phyloP scores from a whole-genome alignment of 306 rosid species.

The Arachis stenosperma region DNA sequence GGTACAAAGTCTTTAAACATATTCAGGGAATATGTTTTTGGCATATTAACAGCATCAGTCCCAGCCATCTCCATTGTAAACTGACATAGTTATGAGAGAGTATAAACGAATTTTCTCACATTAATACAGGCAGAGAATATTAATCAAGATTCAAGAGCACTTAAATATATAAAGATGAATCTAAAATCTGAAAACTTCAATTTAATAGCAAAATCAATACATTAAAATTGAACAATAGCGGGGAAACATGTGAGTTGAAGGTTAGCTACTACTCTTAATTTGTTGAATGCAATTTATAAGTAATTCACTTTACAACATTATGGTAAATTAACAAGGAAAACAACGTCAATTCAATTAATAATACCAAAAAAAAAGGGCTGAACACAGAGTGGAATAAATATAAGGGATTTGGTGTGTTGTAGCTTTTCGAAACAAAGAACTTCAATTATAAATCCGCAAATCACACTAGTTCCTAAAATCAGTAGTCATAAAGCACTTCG shows the following conservation, averaged over 20 bases:
- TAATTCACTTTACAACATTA: not conserved
- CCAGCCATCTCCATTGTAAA: slow-evolving; percentile 92
- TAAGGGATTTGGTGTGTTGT: not conserved
- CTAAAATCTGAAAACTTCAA: slow-evolving; percentile 24
- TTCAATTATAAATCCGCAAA: not conserved
- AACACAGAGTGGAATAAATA: not conserved
- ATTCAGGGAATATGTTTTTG: slow-evolving; percentile 76
- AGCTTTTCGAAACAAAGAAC: slow-evolving; percentile 1
- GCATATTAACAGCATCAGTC: slow-evolving; percentile 61
- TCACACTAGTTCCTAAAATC: slow-evolving; percentile 8
- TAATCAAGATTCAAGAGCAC: slow-evolving; percentile 6
- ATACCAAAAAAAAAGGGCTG: not conserved
- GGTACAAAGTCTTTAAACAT: slow-evolving; percentile 96
- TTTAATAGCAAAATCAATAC: slow-evolving; percentile 10
- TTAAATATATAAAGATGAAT: slow-evolving; percentile 6
- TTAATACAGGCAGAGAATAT: slow-evolving; percentile 22
- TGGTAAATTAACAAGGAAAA: not conserved
- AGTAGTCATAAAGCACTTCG: not conserved
- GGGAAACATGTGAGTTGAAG: not conserved
- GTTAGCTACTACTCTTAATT: too few species aligned
- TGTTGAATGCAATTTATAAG: too few species aligned
- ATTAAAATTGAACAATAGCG: not conserved
- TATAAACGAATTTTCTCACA: slow-evolving; percentile 19
- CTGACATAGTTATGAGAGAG: slow-evolving; percentile 50
- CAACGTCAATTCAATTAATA: not conserved